Evolutionary conservation across 2,329 filamentous ascomycete genomes (phyloP).

Genomic region (Neoascochyta sp.): DNA sequence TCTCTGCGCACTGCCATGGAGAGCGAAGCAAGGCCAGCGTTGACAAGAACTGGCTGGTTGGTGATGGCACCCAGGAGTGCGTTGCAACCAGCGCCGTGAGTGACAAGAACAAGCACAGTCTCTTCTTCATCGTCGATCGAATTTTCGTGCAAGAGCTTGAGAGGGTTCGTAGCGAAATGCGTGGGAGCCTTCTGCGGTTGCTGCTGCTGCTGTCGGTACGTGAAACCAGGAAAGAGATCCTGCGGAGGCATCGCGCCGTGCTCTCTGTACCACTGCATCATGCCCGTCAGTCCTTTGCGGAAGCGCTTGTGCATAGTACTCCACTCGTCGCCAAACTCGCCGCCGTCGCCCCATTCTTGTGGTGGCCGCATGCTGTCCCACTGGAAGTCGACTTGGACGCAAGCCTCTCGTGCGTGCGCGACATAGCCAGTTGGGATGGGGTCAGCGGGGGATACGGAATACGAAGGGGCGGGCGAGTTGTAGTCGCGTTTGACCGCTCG

Average conservation of each 20-base stretch:
- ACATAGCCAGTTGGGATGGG: slow-evolving; percentile 86
- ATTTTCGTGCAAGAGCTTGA: slow-evolving; percentile 33
- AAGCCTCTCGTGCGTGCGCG: slow-evolving; percentile 83
- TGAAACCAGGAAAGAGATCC: slow-evolving; percentile 31
- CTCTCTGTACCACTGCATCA: slow-evolving; percentile 77
- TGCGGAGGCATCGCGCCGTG: slow-evolving; percentile 41
- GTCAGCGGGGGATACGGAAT: slow-evolving; percentile 74
- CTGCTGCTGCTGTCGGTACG: slow-evolving; percentile 27
- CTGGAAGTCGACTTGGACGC: slow-evolving; percentile 81
- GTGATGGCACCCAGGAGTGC: slow-evolving; percentile 89
- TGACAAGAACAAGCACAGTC: slow-evolving; percentile 80
- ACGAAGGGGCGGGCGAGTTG: slow-evolving; percentile 71
- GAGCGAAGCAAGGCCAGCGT: slow-evolving; percentile 84
- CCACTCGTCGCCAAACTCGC: slow-evolving; percentile 90
- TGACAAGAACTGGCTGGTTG: slow-evolving; percentile 83
- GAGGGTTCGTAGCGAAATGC: slow-evolving; percentile 21
- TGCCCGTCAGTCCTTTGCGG: slow-evolving; percentile 68
- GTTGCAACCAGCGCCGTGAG: slow-evolving; percentile 94
- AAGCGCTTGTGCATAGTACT: slow-evolving; percentile 91
- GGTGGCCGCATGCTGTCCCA: slow-evolving; percentile 88
- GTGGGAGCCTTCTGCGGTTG: slow-evolving; percentile 22
- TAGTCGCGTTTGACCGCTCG: slow-evolving; percentile 51
- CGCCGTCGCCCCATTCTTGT: slow-evolving; percentile 81
- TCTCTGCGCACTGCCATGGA: slow-evolving; percentile 65
- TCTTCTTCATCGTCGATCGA: slow-evolving; percentile 56